A percentile compares a stretch with the other conserved stretches of the same genome.
phyloP scores from a whole-genome alignment of 352 stramenopile genomes.

The Globisporangium iwayamae region DNA sequence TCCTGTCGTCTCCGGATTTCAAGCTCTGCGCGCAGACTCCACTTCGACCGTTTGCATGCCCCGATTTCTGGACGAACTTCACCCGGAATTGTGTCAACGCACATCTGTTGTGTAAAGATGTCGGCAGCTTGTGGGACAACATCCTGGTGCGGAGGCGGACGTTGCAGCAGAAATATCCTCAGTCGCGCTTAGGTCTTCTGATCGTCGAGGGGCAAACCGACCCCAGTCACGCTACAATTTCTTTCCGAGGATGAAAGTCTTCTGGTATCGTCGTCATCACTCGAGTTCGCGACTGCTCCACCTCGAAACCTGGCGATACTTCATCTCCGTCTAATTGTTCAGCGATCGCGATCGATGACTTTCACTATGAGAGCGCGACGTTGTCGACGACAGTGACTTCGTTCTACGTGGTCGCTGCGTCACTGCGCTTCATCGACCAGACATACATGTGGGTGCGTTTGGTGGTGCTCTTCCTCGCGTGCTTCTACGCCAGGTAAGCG shows the following conservation, averaged over 20 bases:
- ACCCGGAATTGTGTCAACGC: conserved; percentile 10
- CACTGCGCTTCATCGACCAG: conserved; percentile 9
- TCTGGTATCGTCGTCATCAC: conserved; percentile 16
- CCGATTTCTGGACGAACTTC: conserved; percentile 71
- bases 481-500: conserved; percentile 10
- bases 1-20: conserved; percentile 4
- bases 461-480: conserved; percentile 15
- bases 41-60: conserved; percentile 20
- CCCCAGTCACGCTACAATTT: conserved; percentile 8
- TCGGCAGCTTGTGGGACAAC: conserved; percentile 11
- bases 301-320: background rate
- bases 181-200: conserved; percentile 14
- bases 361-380: conserved; percentile 11
- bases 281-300: background rate
- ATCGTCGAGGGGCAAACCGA: conserved; percentile 20
- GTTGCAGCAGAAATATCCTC: conserved; percentile 8
- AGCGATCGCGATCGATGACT: conserved; percentile 13
- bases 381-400: conserved; percentile 3
- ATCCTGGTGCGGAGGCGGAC: background rate
- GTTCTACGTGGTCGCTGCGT: conserved; percentile 6
- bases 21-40: conserved; percentile 3
- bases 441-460: conserved; percentile 11
- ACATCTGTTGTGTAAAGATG: conserved; percentile 5
- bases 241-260: conserved; percentile 17
- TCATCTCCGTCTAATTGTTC: background rate